Base-by-base conservation (phyloP, 1,284 basidiomycete genomes). In the Tilletia setariae region DNA sequence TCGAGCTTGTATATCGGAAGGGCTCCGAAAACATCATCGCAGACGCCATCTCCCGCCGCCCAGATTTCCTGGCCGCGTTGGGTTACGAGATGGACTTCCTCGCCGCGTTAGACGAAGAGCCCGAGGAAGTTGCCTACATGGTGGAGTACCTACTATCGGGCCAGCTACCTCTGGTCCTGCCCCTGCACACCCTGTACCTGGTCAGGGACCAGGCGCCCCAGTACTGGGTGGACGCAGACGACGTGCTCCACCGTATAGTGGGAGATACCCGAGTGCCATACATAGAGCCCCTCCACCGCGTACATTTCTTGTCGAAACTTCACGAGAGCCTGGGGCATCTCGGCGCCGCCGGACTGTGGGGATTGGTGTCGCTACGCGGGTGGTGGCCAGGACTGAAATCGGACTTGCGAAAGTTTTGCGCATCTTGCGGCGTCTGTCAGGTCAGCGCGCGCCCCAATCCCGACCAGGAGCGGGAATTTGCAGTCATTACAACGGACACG, bases 331-430 rank as follows among this genome's bases (percentile, higher is more conserved):
- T 56, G 13, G 65, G 65, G 23, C 28, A 66, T 21, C 16, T 56
- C 11, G 65, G 65, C 1, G 51, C 49, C 15, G 13, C 49, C 1
- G 65, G 47, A 15, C 51, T 56, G 32, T 21, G 30, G n/a, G 65
- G 49, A 9, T 3, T 66, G 4, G 40, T 59, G 13, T 51, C 28
- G n/a, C n/a, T 11, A 6, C 65, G 53, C 25, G 65, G 47, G 16
- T 66, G 65, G 65, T 66, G 65, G 65, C 65, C 51, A 25, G 35
- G 25, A 23, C 43, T 66, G 8, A 66, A 59, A 8, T 25, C 19
- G 19, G 65, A 66, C 35, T 21, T 66, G 19, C 28, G 35, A n/a
- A 25, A 25, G 28, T 66, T 66, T 32, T 56, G 51, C 35, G 30
- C 15, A n/a, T 11, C 65, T 28, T 66, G 65, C 23, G 46, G 30